A percentile compares a stretch with the other conserved stretches of the same genome.
phyloP scores from a whole-genome alignment of 768 basidiomycete species.

The Macrolepiota albuminosa region DNA sequence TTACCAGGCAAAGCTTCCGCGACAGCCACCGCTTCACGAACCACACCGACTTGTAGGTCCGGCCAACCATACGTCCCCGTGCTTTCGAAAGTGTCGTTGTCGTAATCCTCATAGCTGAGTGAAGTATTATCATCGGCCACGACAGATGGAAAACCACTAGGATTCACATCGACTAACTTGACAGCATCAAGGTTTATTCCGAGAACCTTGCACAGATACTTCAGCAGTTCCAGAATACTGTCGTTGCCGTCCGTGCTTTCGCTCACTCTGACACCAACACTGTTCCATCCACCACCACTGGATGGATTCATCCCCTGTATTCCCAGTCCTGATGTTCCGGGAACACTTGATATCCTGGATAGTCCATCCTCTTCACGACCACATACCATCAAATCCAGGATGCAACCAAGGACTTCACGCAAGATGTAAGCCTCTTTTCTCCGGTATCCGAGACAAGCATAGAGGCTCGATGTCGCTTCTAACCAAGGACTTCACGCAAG shows the following conservation, averaged over 20 bases:
- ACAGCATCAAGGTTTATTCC: conserved; percentile 81
- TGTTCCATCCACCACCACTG: conserved; percentile 37
- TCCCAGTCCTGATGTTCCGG: conserved; percentile 40
- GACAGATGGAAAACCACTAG: conserved; percentile 5
- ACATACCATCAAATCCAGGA: conserved; percentile 84
- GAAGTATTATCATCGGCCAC: background rate
- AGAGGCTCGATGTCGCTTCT: conserved; percentile 68
- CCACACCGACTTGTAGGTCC: conserved; percentile 88
- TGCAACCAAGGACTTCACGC: conserved; percentile 79
- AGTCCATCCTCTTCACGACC: conserved; percentile 70
- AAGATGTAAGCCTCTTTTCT: conserved; percentile 87
- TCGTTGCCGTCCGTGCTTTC: conserved; percentile 79
- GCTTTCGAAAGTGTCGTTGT: conserved; percentile 37
- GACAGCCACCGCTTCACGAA: conserved; percentile 88
- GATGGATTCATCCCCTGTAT: conserved; percentile 39
- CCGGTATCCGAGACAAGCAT: conserved; percentile 75
- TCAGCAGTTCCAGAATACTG: conserved; percentile 72
- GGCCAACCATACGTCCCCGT: conserved; percentile 84
- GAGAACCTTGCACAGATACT: conserved; percentile 70
- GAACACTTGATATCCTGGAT: conserved; percentile 35
- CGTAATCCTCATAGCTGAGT: conserved; percentile 19
- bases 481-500: conserved; percentile 82
- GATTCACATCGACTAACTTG: conserved; percentile 34
- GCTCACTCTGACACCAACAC: conserved; percentile 65
- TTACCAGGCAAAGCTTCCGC: conserved; percentile 88